A percentile compares a stretch with the other conserved stretches of the same genome.
Conservation (phyloP, 2,329 filamentous ascomycete species). For the Penicillium sp. region DNA sequence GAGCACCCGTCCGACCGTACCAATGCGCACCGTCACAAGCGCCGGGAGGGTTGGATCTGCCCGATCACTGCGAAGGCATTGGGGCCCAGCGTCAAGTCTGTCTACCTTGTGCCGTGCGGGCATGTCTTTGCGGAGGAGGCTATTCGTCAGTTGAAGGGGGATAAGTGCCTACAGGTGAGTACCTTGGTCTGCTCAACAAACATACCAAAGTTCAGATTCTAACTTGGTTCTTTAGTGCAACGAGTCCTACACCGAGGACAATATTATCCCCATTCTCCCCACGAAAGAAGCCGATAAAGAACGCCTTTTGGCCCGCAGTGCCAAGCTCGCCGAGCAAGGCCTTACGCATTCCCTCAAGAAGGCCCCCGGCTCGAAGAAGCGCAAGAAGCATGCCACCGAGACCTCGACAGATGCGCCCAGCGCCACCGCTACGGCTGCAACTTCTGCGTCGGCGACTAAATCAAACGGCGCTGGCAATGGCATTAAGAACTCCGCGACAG, state of each 20-base stretch:
- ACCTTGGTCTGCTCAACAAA: too few relatives aligned
- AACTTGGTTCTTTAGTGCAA: conserved; percentile 64
- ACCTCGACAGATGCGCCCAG: conserved; percentile 37
- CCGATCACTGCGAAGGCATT: conserved; percentile 86
- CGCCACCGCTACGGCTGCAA: conserved; percentile 37
- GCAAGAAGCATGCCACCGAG: conserved; percentile 69
- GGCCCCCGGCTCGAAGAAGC: conserved; percentile 66
- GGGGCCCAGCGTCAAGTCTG: conserved; percentile 75
- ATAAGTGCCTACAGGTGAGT: conserved; percentile 61
- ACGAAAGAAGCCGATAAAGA: conserved; percentile 71
- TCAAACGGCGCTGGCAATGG: conserved; percentile 50
- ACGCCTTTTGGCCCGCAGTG: conserved; percentile 66
- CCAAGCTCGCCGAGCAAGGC: conserved; percentile 70
- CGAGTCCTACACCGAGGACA: conserved; percentile 69
- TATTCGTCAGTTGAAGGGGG: conserved; percentile 74
- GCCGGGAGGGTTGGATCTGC: conserved; percentile 71
- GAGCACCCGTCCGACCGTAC: conserved; percentile 47
- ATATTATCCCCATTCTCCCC: conserved; percentile 82
- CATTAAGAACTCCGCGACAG: conserved; percentile 88
- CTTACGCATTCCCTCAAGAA: conserved; percentile 90
- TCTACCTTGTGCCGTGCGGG: conserved; percentile 92
- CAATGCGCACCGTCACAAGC: conserved; percentile 38
- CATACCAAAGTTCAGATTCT: not conserved
- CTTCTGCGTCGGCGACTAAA: conserved; percentile 26
- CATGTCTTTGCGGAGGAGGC: conserved; percentile 90